These are phyloP conservation scores for Pythium apleroticum DNA, from an alignment of 352 stramenopile genomes.

Conservation along the genomic window DNA sequence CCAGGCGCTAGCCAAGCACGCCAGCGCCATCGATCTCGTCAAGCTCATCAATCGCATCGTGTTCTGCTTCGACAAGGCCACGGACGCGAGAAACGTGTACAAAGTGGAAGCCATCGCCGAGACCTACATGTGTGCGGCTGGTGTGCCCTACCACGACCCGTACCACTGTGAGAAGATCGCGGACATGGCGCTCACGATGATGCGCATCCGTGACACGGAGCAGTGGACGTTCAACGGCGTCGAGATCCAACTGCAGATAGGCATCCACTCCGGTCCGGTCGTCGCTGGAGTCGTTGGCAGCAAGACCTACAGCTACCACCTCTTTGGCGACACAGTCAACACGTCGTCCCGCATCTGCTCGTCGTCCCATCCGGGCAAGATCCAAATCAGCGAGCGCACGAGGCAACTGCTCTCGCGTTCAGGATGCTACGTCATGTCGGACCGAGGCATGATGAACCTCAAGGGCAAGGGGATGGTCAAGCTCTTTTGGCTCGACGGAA, in stretches of 20 bases:
- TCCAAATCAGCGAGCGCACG: constrained; percentile 67
- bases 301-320: constrained; percentile 81
- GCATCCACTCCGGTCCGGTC: constrained; percentile 78
- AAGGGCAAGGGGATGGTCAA: constrained; percentile 75
- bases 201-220: constrained; percentile 68
- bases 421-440: constrained; percentile 49
- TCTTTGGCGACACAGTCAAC: constrained; percentile 87
- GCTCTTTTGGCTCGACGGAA: constrained; percentile 69
- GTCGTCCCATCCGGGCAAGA: constrained; percentile 54
- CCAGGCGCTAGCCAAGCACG: constrained; percentile 57
- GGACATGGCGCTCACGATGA: constrained; percentile 76
- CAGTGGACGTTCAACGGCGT: constrained; percentile 69
- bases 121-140: constrained; percentile 83
- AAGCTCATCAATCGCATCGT: constrained; percentile 87
- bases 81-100: constrained; percentile 69
- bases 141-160: constrained; percentile 56
- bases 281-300: constrained; percentile 82
- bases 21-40: constrained; percentile 74
- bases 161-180: constrained; percentile 75
- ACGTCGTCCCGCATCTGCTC: constrained; percentile 80
- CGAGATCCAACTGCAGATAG: constrained; percentile 80
- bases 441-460: constrained; percentile 66
- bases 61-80: constrained; percentile 82
- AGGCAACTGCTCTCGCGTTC: constrained; percentile 47
- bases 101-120: constrained; percentile 89